phyloP scores from a whole-genome alignment of 139 green algal species.

The Microglena sp. region DNA sequence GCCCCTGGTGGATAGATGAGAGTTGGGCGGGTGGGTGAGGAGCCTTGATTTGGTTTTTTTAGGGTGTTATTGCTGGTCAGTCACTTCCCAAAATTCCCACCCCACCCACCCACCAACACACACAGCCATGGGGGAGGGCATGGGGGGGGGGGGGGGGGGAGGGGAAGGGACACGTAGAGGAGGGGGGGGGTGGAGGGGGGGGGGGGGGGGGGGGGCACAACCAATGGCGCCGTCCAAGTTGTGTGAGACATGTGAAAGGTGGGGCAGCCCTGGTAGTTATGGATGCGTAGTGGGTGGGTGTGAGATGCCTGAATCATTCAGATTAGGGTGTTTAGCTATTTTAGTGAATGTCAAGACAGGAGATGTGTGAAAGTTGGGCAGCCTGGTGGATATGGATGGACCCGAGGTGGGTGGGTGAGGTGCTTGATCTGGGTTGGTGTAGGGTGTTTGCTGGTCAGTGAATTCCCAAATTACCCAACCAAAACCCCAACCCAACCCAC shows the following conservation, averaged over 20 bases:
- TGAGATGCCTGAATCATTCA: not conserved
- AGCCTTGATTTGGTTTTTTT: not conserved
- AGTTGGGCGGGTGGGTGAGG: not conserved
- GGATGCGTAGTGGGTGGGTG: not conserved
- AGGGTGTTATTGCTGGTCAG: not conserved
- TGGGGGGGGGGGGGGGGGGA: too few species aligned
- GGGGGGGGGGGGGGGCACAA: not conserved
- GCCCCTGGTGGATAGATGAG: not conserved
- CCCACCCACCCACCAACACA: too few species aligned
- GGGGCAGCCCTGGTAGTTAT: not conserved
- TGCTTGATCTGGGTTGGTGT: not conserved
- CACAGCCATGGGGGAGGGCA: too few species aligned
- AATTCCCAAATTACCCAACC: too few species aligned
- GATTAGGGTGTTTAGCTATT: not conserved
- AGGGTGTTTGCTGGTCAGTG: not conserved
- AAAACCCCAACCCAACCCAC: too few species aligned
- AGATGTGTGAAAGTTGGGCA: constrained; percentile 55
- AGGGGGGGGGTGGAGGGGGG: too few species aligned
- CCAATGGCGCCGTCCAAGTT: not conserved
- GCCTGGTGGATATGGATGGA: constrained; percentile 14
- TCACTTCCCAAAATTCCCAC: too few species aligned
- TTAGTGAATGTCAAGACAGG: constrained; percentile 40
- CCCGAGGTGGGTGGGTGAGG: not conserved
- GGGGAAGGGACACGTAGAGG: too few species aligned
- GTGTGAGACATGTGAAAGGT: not conserved